These are phyloP conservation scores for Orbilia quercus DNA, from an alignment of 2,329 filamentous ascomycete genomes.

Conservation along the genomic window DNA sequence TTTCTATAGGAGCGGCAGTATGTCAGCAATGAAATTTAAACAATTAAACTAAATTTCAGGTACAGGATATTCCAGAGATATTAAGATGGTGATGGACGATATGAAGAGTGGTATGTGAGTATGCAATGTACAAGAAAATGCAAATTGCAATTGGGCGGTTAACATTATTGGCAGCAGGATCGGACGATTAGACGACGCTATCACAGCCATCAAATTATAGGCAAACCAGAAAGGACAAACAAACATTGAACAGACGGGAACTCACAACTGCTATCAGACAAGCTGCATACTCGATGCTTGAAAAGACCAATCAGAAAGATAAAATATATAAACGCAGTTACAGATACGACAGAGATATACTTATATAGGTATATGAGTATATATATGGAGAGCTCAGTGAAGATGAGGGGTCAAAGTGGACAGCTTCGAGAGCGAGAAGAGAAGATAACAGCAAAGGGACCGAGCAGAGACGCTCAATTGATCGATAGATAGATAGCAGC, in stretches of 20 bases:
- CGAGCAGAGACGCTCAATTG: not conserved
- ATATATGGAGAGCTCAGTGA: too few species aligned
- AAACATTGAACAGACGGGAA: constrained; percentile 19
- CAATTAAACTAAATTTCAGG: too few species aligned
- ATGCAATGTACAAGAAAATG: not conserved
- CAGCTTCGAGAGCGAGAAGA: too few species aligned
- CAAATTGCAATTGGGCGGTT: not conserved
- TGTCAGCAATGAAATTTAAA: constrained; percentile 8
- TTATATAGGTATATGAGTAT: too few species aligned
- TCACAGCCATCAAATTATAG: constrained; percentile 18
- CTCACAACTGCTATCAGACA: constrained; percentile 45
- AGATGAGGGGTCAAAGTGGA: too few species aligned
- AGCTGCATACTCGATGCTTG: constrained; percentile 17
- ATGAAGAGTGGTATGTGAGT: not conserved
- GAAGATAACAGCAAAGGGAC: too few species aligned
- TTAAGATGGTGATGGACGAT: not conserved
- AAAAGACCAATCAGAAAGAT: not conserved
- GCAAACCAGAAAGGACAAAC: not conserved
- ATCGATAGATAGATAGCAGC: not conserved
- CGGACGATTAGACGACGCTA: not conserved
- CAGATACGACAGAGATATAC: too few species aligned
- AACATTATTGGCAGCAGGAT: not conserved
- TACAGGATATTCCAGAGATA: not conserved
- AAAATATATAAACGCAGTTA: too few species aligned
- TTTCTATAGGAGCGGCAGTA: not conserved